Conservation (phyloP, 176 grass and related monocot genomes). For the Triticum monococcum region DNA sequence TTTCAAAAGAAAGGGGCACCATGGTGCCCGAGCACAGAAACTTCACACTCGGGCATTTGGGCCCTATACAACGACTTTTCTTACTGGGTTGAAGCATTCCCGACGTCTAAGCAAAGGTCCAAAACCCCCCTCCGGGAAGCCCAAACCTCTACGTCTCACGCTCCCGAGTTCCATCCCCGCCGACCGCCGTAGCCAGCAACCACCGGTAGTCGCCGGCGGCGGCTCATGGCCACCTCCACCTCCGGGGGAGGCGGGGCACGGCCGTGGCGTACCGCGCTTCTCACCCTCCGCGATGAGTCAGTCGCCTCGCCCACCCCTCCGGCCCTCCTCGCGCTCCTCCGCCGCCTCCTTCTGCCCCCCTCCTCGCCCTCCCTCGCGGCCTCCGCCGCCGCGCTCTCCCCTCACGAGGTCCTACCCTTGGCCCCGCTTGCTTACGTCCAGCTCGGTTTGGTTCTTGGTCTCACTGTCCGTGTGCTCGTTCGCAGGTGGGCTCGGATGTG, state of each 20-base stretch:
- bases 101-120: too few species aligned
- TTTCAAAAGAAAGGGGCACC: too few species aligned
- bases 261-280: conserved; percentile 74
- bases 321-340: conserved; percentile 69
- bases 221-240: conserved; percentile 25
- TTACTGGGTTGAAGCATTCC: too few species aligned
- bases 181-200: conserved; percentile 1
- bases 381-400: conserved; percentile 54
- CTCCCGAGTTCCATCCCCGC: not conserved
- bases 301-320: conserved; percentile 49
- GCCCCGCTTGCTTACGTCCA: not conserved
- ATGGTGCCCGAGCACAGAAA: too few species aligned
- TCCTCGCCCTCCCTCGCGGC: conserved; percentile 47
- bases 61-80: too few species aligned
- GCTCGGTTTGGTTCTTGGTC: not conserved
- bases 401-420: conserved; percentile 67
- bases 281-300: conserved; percentile 91
- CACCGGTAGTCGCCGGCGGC: conserved; percentile 9
- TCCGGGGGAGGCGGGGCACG: conserved; percentile 48
- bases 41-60: too few species aligned
- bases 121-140: not conserved
- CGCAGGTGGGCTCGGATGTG: conserved; percentile 84
- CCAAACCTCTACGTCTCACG: not conserved
- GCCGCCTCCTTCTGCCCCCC: conserved; percentile 53
- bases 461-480: not conserved